Evolutionary conservation across 2,329 filamentous ascomycete species (phyloP), one percentile per base, ranked within the genome.

Genomic region (Domatiomyces catenatus): DNA sequence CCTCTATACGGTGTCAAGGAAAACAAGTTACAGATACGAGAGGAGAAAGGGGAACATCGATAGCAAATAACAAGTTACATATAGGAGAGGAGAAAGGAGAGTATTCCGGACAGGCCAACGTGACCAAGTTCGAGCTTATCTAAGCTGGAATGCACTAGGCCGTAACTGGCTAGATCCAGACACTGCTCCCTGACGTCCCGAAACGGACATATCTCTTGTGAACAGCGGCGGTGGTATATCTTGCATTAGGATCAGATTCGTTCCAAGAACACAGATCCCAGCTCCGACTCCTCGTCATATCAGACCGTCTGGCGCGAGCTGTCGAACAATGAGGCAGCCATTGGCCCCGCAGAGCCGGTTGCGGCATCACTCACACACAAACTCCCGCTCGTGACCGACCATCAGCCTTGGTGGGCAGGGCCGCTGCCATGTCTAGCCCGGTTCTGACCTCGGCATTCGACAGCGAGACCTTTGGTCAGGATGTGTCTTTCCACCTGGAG

Each of bases 401-500:
- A 39, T 39, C 32, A 15, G 32, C 15, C 8, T 39, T 5, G 4
- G 32, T 39, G 12, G 32, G 4, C 32, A 39, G 19, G 19, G 22
- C 22, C n/a, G 64, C 62, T 49, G 59, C 62, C 17, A 66, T 65
- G 58, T 65, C 64, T 46, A 60, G 64, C 26, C 66, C 62, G 56
- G 66, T 65, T 32, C 65, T 66, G 44, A 60, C 62, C 4, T 77
- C 75, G 51, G 83, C 86, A 42, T 88, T 81, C 58, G 86, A 94
- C 56, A 94, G 87, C 65, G 81, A 85, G 50, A 94, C 85, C 32
- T 95, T 94, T 60, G 86, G 88, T 59, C 78, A 83, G 56, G 84
- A 93, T 67, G 83, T 84, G 48, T 85, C 83, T 1, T 89, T 95
- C 59, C 81, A 85, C 61, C 84, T 95, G 48, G 83, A 89, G 53